These are phyloP conservation scores for Bryum argenteum DNA, from an alignment of 225 moss, liverwort and hornwort genomes.

Conservation along the genomic window DNA sequence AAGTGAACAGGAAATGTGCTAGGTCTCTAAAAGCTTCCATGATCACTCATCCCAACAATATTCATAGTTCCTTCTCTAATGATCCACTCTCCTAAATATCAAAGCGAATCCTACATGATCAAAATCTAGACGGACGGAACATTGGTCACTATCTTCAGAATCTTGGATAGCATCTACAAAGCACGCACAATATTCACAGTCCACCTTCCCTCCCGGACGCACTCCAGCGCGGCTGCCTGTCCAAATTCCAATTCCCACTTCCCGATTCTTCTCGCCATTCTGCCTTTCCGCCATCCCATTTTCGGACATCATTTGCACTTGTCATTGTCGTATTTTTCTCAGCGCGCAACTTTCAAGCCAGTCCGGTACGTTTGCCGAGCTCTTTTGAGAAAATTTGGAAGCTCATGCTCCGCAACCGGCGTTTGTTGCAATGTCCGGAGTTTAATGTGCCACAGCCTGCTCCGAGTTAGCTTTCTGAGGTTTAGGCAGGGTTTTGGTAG, in stretches of 20 bases:
- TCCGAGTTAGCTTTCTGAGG: background rate
- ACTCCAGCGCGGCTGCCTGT: no score
- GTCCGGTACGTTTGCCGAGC: background rate
- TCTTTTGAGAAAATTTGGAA: background rate
- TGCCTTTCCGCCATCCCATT: background rate
- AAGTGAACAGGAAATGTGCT: no score
- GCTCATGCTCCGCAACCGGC: background rate
- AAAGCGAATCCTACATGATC: no score
- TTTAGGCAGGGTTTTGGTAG: background rate
- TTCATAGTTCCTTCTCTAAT: no score
- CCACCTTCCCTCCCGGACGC: no score
- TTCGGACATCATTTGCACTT: background rate
- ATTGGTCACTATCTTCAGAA: no score
- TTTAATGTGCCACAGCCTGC: background rate
- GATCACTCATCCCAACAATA: no score
- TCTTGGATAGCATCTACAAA: no score
- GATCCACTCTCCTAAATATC: no score
- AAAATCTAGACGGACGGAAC: no score
- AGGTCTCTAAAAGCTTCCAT: no score
- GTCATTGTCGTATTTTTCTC: background rate
- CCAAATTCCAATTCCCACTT: background rate
- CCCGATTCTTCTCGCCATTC: background rate
- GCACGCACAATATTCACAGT: no score
- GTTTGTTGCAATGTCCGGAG: background rate
- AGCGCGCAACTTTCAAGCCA: background rate